phyloP scores from a whole-genome alignment of 441 rosid genomes.

The Populus tomentosa region DNA sequence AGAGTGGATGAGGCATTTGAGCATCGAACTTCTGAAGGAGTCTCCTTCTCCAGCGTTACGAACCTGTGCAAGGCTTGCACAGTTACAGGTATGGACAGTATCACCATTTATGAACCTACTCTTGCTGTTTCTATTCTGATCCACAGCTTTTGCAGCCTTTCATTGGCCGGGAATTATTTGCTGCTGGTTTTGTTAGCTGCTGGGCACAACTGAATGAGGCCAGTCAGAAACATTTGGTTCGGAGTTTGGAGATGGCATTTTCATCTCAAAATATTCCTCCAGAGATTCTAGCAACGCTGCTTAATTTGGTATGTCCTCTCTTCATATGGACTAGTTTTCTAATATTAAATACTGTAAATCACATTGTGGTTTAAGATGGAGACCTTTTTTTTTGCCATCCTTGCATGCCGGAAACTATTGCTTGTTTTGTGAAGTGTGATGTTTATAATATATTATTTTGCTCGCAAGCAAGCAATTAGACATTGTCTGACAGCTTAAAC shows the following conservation, averaged over 20 bases:
- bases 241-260: slow-evolving; percentile 99
- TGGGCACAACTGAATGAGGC: slow-evolving; percentile 91
- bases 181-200: slow-evolving; percentile 99
- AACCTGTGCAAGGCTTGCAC: slow-evolving; percentile 99
- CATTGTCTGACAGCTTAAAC: not conserved
- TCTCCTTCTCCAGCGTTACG: slow-evolving; percentile 99
- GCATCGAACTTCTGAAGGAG: slow-evolving; percentile 95
- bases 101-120: slow-evolving; percentile 12
- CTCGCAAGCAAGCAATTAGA: not conserved
- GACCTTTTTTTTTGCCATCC: not conserved
- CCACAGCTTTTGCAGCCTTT: slow-evolving; percentile 67
- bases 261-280: slow-evolving; percentile 99
- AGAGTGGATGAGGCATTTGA: slow-evolving; percentile 99
- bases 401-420: not conserved
- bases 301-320: slow-evolving; percentile 64
- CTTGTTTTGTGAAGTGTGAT: not conserved
- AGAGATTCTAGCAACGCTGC: slow-evolving; percentile 97
- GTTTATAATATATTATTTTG: not conserved
- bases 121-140: slow-evolving; percentile 26
- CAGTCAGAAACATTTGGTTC: slow-evolving; percentile 93
- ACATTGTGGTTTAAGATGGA: not conserved
- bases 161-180: slow-evolving; percentile 97
- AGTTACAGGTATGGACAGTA: slow-evolving; percentile 64
- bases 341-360: not conserved
- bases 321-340: not conserved